Evolutionary conservation across 495 filamentous ascomycete genomes (phyloP), one percentile per base, ranked within the genome.

Genomic region (Penicillium taxi): DNA sequence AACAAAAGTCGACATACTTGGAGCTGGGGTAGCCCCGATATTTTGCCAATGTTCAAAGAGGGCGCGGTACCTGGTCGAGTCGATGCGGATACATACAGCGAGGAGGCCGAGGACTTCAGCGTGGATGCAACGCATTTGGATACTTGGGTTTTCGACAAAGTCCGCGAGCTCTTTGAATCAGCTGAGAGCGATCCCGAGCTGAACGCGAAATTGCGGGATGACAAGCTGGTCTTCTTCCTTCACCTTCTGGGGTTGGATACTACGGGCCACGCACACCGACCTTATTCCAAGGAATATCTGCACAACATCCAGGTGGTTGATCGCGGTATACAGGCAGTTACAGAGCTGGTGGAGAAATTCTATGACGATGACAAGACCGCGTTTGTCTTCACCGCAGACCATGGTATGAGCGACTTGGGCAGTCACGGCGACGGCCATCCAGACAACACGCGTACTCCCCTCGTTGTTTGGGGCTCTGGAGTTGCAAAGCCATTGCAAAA

Each of bases 21-120:
- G 93, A 90, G 86, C 58, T 99, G 93, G 93, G 91, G 93, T 6
- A 96, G 90, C 50, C 90, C 90, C 9, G 93, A 99, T 66, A 99
- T 99, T 51, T 64, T 96, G 34, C 85, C 79, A 8, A 99, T 99
- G 93, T 99, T 99, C 53, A 77, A 93, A 54, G 77, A 90, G 44
- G 93, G 93, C 1, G 93, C 91, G 6, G 78, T 82, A n/a, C 84
- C 85, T 4, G 85, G 86, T 0, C 73, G 82, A 39, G 80, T 99
- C 7, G 85, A 94, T 57, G 80, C 84, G 14, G 81, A 82, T 37
- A 84, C 70, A 27, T 99, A 99, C 54, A 75, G 69, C 13, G 76
- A 83, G 19, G 88, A 94, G 32, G 72, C 77, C 32, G 93, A 99
- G 61, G 90, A 99, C 54, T 96, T 86, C 56, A 90, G 86, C 9